A percentile compares a stretch with the other conserved stretches of the same genome.
Conservation (phyloP, 2,329 filamentous ascomycete genomes). For the Alternaria burnsii region DNA sequence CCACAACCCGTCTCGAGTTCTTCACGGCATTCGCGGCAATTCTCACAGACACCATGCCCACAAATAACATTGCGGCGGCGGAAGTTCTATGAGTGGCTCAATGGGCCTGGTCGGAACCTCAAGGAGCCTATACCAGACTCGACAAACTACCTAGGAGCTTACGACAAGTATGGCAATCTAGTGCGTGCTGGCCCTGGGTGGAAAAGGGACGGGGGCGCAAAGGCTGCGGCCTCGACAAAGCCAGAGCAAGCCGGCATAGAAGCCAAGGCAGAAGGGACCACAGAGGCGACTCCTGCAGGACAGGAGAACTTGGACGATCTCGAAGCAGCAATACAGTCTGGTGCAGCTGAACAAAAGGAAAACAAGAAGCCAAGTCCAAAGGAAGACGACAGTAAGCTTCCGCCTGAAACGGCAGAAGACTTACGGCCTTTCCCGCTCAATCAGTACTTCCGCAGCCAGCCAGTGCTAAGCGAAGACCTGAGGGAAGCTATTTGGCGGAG, state of each 20-base stretch:
- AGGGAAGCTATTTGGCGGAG: slow-evolving; percentile 77
- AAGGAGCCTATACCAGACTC: slow-evolving; percentile 58
- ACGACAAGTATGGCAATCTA: slow-evolving; percentile 60
- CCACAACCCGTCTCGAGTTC: slow-evolving; percentile 36
- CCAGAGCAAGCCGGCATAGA: slow-evolving; percentile 13
- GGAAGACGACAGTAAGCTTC: slow-evolving; percentile 34
- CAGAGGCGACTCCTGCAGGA: slow-evolving; percentile 33
- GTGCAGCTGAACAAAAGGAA: slow-evolving; percentile 30
- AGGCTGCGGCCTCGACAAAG: slow-evolving; percentile 23
- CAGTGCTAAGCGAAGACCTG: slow-evolving; percentile 76
- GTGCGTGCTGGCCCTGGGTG: slow-evolving; percentile 48
- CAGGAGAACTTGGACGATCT: slow-evolving; percentile 43
- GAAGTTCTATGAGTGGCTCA: slow-evolving; percentile 68
- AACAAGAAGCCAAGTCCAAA: slow-evolving; percentile 17
- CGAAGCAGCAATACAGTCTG: slow-evolving; percentile 35
- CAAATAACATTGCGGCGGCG: slow-evolving; percentile 60
- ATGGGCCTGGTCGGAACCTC: slow-evolving; percentile 61
- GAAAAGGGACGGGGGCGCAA: slow-evolving; percentile 25
- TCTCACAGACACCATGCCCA: slow-evolving; percentile 49
- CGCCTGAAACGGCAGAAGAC: slow-evolving; percentile 45
- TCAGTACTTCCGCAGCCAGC: slow-evolving; percentile 71
- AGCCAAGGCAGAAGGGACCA: slow-evolving; percentile 23
- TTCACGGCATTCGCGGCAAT: slow-evolving; percentile 40
- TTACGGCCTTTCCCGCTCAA: slow-evolving; percentile 77
- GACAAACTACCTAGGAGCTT: slow-evolving; percentile 65